Evolutionary conservation across 1,139 yeast genomes (phyloP), one percentile per base, ranked within the genome.

Genomic region (Nakaseomyces glabratus): DNA sequence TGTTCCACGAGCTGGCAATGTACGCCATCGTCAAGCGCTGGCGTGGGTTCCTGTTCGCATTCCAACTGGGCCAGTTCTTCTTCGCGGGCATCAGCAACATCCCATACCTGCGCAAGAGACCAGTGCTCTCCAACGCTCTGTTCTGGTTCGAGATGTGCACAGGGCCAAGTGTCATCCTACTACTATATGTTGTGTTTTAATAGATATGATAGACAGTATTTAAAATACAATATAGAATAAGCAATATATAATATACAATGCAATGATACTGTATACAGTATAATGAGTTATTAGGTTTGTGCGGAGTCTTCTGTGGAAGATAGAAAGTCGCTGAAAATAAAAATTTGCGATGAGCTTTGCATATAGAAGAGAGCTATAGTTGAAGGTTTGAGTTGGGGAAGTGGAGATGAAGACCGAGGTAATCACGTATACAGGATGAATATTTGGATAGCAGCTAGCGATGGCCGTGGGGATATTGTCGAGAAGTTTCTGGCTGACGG

Each of bases 391-490:
- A n/a, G n/a, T n/a, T n/a, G n/a, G n/a, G n/a, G n/a, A n/a, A n/a
- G n/a, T n/a, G n/a, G n/a, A n/a, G n/a, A n/a, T n/a, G n/a, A 11
- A 24, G n/a, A 17, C 8, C n/a, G n/a, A n/a, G n/a, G n/a, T n/a
- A n/a, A 26, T 22, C 13, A 34, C 23, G 25, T 33, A n/a, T n/a
- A n/a, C 13, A 33, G 12, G 21, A 62, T 71, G 55, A 88, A 90
- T 57, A 77, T 90, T 42, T 90, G 98, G 98, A 76, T 82, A 8
- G 95, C 96, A 7, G 93, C 96, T 5, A 82, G 96, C 13, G 97
- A 90, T 56, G 80, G 84, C 49, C 73, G 79, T 44, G 45, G 69
- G 2, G 69, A 65, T 3, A 54, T 67, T 8, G 95, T 90, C 10
- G 70, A 74, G 44, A 52, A 66, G 8, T 65, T 67, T 39, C 60